Evolutionary conservation across 805 yeast genomes (phyloP).

Genomic region (Zygoascus ofunaensis): DNA sequence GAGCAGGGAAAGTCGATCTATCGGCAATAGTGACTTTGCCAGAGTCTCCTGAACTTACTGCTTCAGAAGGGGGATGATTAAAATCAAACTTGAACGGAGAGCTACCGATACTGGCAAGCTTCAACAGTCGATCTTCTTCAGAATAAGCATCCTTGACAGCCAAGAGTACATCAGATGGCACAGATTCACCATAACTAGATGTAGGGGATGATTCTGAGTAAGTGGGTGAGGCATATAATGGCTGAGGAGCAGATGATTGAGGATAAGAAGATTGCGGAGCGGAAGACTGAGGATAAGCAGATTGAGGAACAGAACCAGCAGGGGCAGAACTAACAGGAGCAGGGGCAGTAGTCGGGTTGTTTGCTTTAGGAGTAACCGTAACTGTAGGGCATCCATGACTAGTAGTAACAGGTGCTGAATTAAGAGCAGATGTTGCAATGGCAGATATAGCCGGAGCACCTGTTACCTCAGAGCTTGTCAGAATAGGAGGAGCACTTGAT

Average conservation of each 20-base stretch:
- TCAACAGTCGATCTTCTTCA: constrained; percentile 8
- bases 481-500: too few species aligned
- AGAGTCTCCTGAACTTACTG: constrained; percentile 4
- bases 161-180: not conserved
- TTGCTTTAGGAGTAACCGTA: too few species aligned
- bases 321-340: not conserved
- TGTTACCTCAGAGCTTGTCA: too few species aligned
- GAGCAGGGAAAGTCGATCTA: constrained; percentile 15
- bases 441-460: too few species aligned
- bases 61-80: constrained; percentile 11
- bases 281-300: not conserved
- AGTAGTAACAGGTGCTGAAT: too few species aligned
- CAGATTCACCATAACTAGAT: not conserved
- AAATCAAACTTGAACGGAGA: constrained; percentile 15
- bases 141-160: constrained; percentile 1
- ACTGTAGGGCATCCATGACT: too few species aligned
- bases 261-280: too few species aligned
- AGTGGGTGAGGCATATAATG: too few species aligned
- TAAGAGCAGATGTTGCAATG: too few species aligned
- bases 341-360: too few species aligned
- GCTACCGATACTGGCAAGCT: constrained; percentile 10
- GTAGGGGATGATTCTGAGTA: too few species aligned
- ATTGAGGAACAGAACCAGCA: not conserved
- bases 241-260: not conserved
- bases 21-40: constrained; percentile 11